These are phyloP conservation scores for Candida arabinofermentans DNA, from an alignment of 805 yeast genomes.

Conservation along the genomic window DNA sequence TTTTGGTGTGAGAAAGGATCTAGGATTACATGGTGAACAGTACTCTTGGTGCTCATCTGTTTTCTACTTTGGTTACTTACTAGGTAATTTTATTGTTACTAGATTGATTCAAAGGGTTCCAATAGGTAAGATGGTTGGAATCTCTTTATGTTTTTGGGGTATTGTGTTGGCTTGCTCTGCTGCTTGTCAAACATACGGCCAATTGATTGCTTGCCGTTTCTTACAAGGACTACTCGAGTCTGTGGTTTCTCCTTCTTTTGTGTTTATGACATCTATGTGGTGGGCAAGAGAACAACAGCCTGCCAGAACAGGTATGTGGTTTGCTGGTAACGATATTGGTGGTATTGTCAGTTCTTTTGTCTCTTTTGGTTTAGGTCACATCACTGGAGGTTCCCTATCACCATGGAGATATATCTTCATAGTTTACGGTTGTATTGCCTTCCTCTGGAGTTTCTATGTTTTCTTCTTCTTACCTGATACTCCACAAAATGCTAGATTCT, in stretches of 20 bases:
- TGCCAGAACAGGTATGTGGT: constrained; percentile 35
- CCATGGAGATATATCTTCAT: constrained; percentile 64
- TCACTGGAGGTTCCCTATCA: constrained; percentile 34
- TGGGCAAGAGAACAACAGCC: constrained; percentile 47
- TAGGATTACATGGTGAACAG: constrained; percentile 42
- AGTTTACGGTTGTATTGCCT: constrained; percentile 55
- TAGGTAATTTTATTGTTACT: constrained; percentile 48
- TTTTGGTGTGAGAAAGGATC: constrained; percentile 48
- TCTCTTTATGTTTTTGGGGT: constrained; percentile 61
- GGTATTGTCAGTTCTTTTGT: constrained; percentile 46
- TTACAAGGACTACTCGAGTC: constrained; percentile 51
- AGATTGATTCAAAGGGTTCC: constrained; percentile 51
- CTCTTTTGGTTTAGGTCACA: constrained; percentile 48
- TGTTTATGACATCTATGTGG: constrained; percentile 54
- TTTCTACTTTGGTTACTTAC: constrained; percentile 54
- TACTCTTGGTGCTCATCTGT: constrained; percentile 34
- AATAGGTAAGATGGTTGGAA: constrained; percentile 46
- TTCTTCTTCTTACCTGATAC: constrained; percentile 38
- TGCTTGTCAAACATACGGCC: constrained; percentile 35
- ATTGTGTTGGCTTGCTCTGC: constrained; percentile 52
- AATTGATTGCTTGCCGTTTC: constrained; percentile 45
- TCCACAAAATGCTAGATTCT: constrained; percentile 44
- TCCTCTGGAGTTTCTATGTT: constrained; percentile 30
- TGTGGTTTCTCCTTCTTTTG: constrained; percentile 53
- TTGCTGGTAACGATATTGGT: constrained; percentile 44